Conservation (phyloP, 352 stramenopile species). For the Globisporangium irregulare region DNA sequence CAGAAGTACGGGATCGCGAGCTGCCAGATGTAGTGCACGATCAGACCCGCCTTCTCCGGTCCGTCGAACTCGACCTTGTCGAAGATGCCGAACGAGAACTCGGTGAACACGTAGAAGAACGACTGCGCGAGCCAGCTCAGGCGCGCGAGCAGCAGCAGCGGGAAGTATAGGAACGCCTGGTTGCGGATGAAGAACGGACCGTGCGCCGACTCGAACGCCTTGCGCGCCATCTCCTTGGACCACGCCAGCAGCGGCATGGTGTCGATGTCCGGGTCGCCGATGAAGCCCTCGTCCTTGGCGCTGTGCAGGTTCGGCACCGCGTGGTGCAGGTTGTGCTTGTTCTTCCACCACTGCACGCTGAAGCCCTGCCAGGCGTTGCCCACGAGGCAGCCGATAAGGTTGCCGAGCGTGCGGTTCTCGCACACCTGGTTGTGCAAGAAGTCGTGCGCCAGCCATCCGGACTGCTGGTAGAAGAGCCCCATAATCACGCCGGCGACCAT, state of each 20-base stretch:
- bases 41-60: conserved; percentile 65
- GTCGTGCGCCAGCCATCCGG: conserved; percentile 96
- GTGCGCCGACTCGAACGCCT: conserved; percentile 74
- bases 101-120: conserved; percentile 93
- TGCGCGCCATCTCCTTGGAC: conserved; percentile 94
- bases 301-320: conserved; percentile 97
- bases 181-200: conserved; percentile 89
- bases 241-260: conserved; percentile 98
- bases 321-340: conserved; percentile 99
- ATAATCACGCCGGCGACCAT: conserved; percentile 91
- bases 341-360: conserved; percentile 97
- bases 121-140: conserved; percentile 97
- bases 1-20: conserved; percentile 69
- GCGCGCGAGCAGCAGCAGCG: conserved; percentile 94
- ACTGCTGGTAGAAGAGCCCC: conserved; percentile 98
- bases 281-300: conserved; percentile 68
- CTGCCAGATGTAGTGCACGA: conserved; percentile 93
- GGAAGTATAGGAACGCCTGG: conserved; percentile 97
- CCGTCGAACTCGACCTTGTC: conserved; percentile 89
- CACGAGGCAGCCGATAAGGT: conserved; percentile 92
- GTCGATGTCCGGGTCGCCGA: conserved; percentile 98
- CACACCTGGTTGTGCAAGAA: conserved; percentile 98
- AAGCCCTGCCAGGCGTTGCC: conserved; percentile 98
- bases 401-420: conserved; percentile 91
- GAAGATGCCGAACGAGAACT: conserved; percentile 78